These are phyloP conservation scores for Thraustochytrium striatum DNA, from an alignment of 352 stramenopile species.

Conservation along the genomic window DNA sequence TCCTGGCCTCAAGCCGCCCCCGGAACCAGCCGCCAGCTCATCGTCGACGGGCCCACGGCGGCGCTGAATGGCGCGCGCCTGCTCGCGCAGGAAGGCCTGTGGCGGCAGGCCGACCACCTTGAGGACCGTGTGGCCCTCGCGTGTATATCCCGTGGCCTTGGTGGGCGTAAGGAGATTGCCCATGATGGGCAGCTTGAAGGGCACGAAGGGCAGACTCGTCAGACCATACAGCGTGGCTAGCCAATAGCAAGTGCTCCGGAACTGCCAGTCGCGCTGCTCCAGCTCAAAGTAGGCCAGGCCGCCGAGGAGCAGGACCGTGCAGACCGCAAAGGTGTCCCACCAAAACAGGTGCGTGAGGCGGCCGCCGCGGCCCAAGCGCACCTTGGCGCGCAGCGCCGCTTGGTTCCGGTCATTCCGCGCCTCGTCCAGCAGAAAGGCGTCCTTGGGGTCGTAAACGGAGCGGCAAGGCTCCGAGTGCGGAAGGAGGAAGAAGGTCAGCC, in stretches of 20 bases:
- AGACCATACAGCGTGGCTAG: conserved; percentile 46
- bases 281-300: conserved; percentile 24
- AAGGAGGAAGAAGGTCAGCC: conserved; percentile 49
- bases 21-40: not conserved
- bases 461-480: conserved; percentile 39
- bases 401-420: conserved; percentile 29
- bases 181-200: conserved; percentile 46
- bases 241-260: conserved; percentile 35
- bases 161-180: conserved; percentile 37
- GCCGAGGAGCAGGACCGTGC: conserved; percentile 9
- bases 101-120: conserved; percentile 12
- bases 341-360: conserved; percentile 36
- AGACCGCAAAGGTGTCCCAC: conserved; percentile 47
- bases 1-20: not conserved
- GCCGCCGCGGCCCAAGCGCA: conserved; percentile 26
- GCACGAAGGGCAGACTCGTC: conserved; percentile 29
- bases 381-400: conserved; percentile 30
- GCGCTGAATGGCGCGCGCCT: not conserved
- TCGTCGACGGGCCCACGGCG: not conserved
- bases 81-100: not conserved
- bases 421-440: conserved; percentile 42
- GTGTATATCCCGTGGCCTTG: conserved; percentile 41
- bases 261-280: conserved; percentile 24
- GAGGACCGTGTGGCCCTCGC: conserved; percentile 22
- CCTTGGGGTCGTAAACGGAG: conserved; percentile 18